Base-by-base conservation (phyloP, 2,329 filamentous ascomycete species). In the Dothideomycetes sp. region DNA sequence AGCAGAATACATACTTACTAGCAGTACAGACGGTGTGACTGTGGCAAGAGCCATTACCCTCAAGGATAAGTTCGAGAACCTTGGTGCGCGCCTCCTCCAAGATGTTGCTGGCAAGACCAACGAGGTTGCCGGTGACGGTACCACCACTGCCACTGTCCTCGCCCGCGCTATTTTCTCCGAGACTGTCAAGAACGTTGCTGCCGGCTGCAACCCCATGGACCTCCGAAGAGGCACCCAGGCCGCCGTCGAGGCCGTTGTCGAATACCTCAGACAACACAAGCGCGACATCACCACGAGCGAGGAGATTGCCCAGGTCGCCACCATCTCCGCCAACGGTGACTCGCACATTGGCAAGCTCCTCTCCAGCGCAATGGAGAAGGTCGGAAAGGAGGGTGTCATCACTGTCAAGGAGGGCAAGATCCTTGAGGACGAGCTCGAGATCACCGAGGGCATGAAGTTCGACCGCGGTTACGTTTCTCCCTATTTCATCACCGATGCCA, bases 341-440 rank as follows among this genome's bases (percentile, higher is more conserved):
- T 79, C 78, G 44, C 88, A 95, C 69, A 85, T 98, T 58, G 91
- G 91, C 56, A 81, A 86, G 69, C 78, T 98, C 61, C 91, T 98
- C 64, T 88, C 91, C 61, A 95, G 80, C 61, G 91, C 91, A 54
- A 98, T 98, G 91, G 91, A 98, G 77, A 94, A 94, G 77, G 91
- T 98, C 49, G 91, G 91, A 68, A 98, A 98, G 78, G 91, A 98
- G 73, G 91, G 91, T 74, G 91, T 98, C 59, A 98, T 98, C 65
- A 98, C 91, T 43, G 89, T 96, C 60, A 98, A 98, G 82, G 91
- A 98, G 76, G 91, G 91, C 63, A 98, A 96, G 83, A 96, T 91
- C 45, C 81, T 94, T 60, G 79, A 84, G 57, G 91, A 98, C 55
- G 91, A 98, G 78, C 82, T 98, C 41, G 91, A 98, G 72, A 81